Evolutionary conservation across 148 eudicot species (phyloP), one percentile per base, ranked within the genome.

Genomic region (Spergularia marina): DNA sequence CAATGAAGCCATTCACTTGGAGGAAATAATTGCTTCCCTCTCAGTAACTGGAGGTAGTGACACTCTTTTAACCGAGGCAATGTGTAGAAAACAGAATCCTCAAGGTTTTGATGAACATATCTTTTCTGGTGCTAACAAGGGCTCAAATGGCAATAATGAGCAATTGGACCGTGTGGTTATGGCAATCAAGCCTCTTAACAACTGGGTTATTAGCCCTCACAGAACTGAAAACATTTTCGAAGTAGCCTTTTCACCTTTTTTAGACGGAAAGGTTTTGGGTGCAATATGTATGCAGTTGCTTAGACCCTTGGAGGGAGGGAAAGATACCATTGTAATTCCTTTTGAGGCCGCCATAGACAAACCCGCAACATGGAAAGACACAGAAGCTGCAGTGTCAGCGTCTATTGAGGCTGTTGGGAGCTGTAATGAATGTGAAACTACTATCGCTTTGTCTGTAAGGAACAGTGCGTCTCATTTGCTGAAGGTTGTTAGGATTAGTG

Each of bases 1-100:
- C 72, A 65, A 86, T 80, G 93, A 90, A 80, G 81, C 86, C 74
- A 86, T 94, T 55, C 82, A 78, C 67, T 88, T 91, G 76, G 86
- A 87, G 80, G 95, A 90, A 86, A 81, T 91, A 67, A 80, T 84
- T 75, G 85, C 80, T 71, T 85, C 79, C 86, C 58, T 87, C 65
- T 86, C 90, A 11, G 77, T 83, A 71, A 84, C 78, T 77, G 71
- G 78, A 7, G 87, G 83, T 59, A 82, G 70, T 73, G 41, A 75
- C 69, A 80, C 90, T 56, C 82, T 79, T 54, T 81, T 58, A 57
- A 78, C 84, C 30, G 82, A 83, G 70, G 80, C 84, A 65, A 65
- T 78, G 51, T 94, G 97, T 75, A 80, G 76, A 36, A 53, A 80
- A 73, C 83, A 84, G 59, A 72, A 71, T 59, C 68, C 52, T 75